Evolutionary conservation across 2,329 filamentous ascomycete species (phyloP), one percentile per base, ranked within the genome.

Genomic region (Mariannaea sp.): DNA sequence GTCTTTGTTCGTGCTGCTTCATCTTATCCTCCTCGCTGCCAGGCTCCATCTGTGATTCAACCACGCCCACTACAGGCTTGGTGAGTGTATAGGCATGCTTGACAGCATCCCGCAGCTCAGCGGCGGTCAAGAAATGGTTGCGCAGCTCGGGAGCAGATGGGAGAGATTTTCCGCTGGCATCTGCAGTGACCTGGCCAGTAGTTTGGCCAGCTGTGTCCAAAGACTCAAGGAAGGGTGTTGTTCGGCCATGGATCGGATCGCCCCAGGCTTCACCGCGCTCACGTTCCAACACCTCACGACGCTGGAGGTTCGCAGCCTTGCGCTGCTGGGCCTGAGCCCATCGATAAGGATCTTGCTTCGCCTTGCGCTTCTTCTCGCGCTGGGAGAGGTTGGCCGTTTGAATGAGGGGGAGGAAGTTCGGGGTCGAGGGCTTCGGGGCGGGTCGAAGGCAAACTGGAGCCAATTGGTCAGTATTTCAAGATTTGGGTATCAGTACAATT

Each of bases 201-300:
- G 68, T 70, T 61, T 83, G 80, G 47, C 80, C 81, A 17, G 81
- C 86, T 8, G 81, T 83, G 68, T 90, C 87, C 64, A 96, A 86
- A 3, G 90, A 92, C 73, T 90, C 82, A 65, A 96, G 76, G 68
- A 96, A 97, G 24, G 92, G 83, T 13, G 94, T 97, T 30, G 81
- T 74, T 55, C 86, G 80, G 68, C 93, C 94, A 64, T 87, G 82
- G 59, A 99, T 79, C 1, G 92, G 89, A 71, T 95, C 84, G 44
- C 93, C 93, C 60, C 87, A 79, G 39, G 80, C 79, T 40, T 79
- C 79, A 53, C 83, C 78, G 54, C 90, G 85, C 68, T 86, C 78
- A 59, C 83, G 76, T 55, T 84, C 73, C 49, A 97, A 81, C 58
- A 85, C 84, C 57, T 83, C 79, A 66, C 88, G 90, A 45, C 90